These are phyloP conservation scores for Fusarium keratoplasticum DNA, from an alignment of 2,329 filamentous ascomycete genomes.

Conservation along the genomic window DNA sequence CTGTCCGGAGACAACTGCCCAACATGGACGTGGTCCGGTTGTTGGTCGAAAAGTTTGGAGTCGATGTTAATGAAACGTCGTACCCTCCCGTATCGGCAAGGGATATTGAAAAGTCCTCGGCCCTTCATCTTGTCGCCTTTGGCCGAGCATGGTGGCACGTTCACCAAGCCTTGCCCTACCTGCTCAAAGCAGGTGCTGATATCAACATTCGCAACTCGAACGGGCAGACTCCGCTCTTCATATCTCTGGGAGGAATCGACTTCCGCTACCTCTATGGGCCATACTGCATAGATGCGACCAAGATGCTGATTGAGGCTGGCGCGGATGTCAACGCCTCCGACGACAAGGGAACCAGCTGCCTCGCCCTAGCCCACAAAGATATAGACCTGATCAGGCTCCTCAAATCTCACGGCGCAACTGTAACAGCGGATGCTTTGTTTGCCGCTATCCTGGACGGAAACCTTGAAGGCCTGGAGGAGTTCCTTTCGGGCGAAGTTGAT, in stretches of 20 bases:
- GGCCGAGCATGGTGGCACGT: conserved; percentile 39
- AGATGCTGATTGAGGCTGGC: conserved; percentile 31
- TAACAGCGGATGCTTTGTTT: conserved; percentile 24
- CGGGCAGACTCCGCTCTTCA: conserved; percentile 33
- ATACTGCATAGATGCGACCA: conserved; percentile 28
- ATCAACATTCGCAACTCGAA: conserved; percentile 12
- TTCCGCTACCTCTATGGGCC: neutral
- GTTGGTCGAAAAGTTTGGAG: conserved; percentile 48
- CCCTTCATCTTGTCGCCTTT: conserved; percentile 20
- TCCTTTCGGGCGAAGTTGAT: conserved; percentile 29
- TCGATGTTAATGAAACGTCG: conserved; percentile 46
- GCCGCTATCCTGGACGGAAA: conserved; percentile 24
- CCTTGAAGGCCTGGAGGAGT: conserved; percentile 1
- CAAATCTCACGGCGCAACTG: conserved; percentile 21
- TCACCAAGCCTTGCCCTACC: conserved; percentile 37
- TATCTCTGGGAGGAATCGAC: conserved; percentile 11
- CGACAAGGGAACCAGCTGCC: conserved; percentile 13
- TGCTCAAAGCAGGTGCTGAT: conserved; percentile 31
- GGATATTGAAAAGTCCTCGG: conserved; percentile 5
- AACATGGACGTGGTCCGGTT: conserved; percentile 51
- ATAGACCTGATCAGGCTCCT: conserved; percentile 23
- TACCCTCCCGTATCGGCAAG: neutral
- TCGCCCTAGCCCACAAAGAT: conserved; percentile 9
- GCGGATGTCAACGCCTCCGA: conserved; percentile 38
- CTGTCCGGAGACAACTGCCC: conserved; percentile 46